Percentiles rank a stretch among this genome's conserved stretches.
Conservation (phyloP, 2,329 filamentous ascomycete species). For the Juglanconis sp. region DNA sequence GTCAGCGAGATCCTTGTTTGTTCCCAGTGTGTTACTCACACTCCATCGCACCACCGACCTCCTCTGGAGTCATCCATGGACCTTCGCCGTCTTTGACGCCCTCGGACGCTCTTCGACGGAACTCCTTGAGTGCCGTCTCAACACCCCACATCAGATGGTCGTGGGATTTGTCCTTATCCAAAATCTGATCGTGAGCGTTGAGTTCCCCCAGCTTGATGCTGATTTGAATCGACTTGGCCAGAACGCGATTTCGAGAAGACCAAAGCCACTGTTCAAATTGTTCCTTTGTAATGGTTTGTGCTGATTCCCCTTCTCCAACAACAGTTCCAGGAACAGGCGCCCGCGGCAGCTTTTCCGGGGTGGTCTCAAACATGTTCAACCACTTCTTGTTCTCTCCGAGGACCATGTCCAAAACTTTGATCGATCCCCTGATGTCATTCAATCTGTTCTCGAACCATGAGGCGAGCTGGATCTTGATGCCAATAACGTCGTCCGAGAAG, state of each 20-base stretch:
- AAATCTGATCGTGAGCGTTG: conserved; percentile 73
- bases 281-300: conserved; percentile 12
- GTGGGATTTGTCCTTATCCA: conserved; percentile 71
- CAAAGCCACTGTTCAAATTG: conserved; percentile 41
- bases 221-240: conserved; percentile 72
- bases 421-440: conserved; percentile 65
- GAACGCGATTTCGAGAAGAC: conserved; percentile 54
- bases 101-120: conserved; percentile 62
- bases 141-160: conserved; percentile 76
- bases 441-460: conserved; percentile 72
- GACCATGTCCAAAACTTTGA: conserved; percentile 76
- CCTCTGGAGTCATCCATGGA: conserved; percentile 65
- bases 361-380: conserved; percentile 52
- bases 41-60: conserved; percentile 73
- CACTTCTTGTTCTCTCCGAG: conserved; percentile 64
- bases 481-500: conserved; percentile 86
- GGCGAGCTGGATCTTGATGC: conserved; percentile 79
- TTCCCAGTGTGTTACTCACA: conserved; percentile 36
- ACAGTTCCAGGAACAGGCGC: conserved; percentile 8
- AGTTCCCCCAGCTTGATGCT: conserved; percentile 82
- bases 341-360: conserved; percentile 30
- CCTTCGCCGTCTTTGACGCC: conserved; percentile 69
- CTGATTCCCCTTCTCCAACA: conserved; percentile 30
- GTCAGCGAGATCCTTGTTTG: conserved; percentile 22
- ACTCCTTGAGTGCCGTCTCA: conserved; percentile 73